Percentiles rank a stretch among this genome's conserved stretches.
phyloP scores from a whole-genome alignment of 1,139 yeast species.

The Komagataea norvegica region DNA sequence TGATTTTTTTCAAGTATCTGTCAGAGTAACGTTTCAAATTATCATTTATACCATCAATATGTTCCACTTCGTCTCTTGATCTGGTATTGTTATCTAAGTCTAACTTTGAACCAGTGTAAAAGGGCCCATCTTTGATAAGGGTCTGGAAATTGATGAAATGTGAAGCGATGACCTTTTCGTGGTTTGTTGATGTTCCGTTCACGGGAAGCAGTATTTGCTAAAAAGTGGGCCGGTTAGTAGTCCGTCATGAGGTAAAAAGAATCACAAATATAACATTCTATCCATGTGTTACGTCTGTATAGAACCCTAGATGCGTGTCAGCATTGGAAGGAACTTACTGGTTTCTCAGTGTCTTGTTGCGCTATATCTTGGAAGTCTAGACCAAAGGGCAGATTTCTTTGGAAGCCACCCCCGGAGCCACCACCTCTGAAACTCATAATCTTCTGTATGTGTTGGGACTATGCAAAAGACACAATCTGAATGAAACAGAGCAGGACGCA shows the following conservation, averaged over 20 bases:
- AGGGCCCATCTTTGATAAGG: conserved; percentile 67
- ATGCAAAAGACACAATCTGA: neutral
- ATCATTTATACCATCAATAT: conserved; percentile 43
- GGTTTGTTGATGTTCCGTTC: conserved; percentile 52
- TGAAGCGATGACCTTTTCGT: conserved; percentile 58
- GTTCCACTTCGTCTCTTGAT: conserved; percentile 19
- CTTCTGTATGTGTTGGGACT: neutral
- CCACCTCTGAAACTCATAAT: conserved; percentile 40
- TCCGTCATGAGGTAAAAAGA: no score
- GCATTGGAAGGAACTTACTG: conserved; percentile 8
- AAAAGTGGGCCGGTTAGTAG: conserved; percentile 1
- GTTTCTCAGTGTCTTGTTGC: conserved; percentile 21
- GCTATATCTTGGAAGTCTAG: conserved; percentile 57
- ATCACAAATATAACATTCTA: no score
- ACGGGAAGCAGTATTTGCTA: conserved; percentile 53
- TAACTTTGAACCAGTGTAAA: conserved; percentile 57
- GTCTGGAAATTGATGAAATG: conserved; percentile 58
- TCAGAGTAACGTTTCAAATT: conserved; percentile 75
- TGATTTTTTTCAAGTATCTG: conserved; percentile 64
- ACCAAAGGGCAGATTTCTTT: conserved; percentile 57
- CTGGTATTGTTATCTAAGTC: conserved; percentile 27
- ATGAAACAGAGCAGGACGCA: no score
- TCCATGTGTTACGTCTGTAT: no score
- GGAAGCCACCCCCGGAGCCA: conserved; percentile 29
- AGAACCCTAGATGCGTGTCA: no score